phyloP scores from a whole-genome alignment of 1,139 yeast genomes.

The Kodamaea sp. region DNA sequence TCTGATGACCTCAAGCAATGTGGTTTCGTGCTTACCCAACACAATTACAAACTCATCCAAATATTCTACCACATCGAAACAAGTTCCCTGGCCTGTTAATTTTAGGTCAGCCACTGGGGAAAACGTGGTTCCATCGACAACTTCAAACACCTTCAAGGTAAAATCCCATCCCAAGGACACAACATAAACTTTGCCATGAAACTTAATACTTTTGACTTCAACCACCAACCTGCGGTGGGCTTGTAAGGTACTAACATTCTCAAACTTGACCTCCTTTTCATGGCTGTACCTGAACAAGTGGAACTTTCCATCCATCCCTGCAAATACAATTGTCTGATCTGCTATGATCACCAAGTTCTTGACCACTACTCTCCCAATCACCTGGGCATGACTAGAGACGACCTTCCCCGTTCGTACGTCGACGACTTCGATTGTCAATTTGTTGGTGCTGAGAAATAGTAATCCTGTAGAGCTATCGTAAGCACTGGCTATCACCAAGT shows the following conservation, averaged over 20 bases:
- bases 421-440: constrained; percentile 21
- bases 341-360: constrained; percentile 29
- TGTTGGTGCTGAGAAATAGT: constrained; percentile 29
- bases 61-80: constrained; percentile 39
- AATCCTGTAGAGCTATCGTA: constrained; percentile 11
- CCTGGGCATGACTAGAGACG: constrained; percentile 13
- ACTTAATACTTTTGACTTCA: constrained; percentile 27
- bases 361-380: constrained; percentile 33
- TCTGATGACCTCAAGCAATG: constrained; percentile 52
- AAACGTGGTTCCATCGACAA: constrained; percentile 24
- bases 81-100: constrained; percentile 45
- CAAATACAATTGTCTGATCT: constrained; percentile 22
- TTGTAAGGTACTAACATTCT: constrained; percentile 11
- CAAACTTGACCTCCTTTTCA: constrained; percentile 1
- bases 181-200: constrained; percentile 32
- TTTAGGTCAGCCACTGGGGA: constrained; percentile 32
- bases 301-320: constrained; percentile 44
- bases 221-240: constrained; percentile 36
- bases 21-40: constrained; percentile 61
- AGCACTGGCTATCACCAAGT: constrained; percentile 28
- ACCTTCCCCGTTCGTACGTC: constrained; percentile 13
- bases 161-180: constrained; percentile 68
- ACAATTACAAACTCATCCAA: constrained; percentile 39
- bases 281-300: constrained; percentile 17
- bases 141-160: constrained; percentile 38